phyloP scores from a whole-genome alignment of 2,329 filamentous ascomycete species.

The Botryotinia narcissicola region DNA sequence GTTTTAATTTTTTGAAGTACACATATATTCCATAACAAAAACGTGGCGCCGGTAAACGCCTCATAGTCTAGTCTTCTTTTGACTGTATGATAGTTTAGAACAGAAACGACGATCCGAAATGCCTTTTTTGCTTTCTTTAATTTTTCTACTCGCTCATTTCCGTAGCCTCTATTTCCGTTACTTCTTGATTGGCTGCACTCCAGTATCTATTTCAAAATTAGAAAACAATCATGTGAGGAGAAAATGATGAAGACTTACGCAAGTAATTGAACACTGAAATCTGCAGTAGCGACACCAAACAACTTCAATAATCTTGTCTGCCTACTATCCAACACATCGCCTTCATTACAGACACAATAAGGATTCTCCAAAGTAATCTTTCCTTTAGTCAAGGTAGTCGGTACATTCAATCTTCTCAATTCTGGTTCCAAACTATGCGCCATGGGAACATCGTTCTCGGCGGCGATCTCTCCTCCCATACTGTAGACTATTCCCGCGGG shows the following conservation, averaged over 20 bases:
- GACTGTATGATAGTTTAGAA: conserved; percentile 37
- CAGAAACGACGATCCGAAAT: conserved; percentile 14
- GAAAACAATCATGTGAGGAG: not conserved
- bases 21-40: conserved; percentile 25
- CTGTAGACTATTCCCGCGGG: conserved; percentile 81
- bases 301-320: conserved; percentile 94
- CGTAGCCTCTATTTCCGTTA: conserved; percentile 55
- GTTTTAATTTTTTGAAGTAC: conserved; percentile 32
- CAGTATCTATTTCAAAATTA: conserved; percentile 51
- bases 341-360: conserved; percentile 71
- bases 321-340: conserved; percentile 80
- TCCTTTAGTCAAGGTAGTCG: conserved; percentile 83
- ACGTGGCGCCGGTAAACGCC: conserved; percentile 39
- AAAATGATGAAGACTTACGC: conserved; percentile 53
- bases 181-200: conserved; percentile 56
- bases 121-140: conserved; percentile 24
- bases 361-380: conserved; percentile 67
- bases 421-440: conserved; percentile 89
- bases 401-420: conserved; percentile 83
- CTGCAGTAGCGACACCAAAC: conserved; percentile 84
- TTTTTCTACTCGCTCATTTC: conserved; percentile 40
- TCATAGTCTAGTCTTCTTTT: conserved; percentile 29
- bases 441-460: conserved; percentile 80
- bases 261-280: conserved; percentile 80
- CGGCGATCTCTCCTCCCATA: conserved; percentile 73